Base-by-base conservation (phyloP, 345 rosid species). In the Lepidium didymum region DNA sequence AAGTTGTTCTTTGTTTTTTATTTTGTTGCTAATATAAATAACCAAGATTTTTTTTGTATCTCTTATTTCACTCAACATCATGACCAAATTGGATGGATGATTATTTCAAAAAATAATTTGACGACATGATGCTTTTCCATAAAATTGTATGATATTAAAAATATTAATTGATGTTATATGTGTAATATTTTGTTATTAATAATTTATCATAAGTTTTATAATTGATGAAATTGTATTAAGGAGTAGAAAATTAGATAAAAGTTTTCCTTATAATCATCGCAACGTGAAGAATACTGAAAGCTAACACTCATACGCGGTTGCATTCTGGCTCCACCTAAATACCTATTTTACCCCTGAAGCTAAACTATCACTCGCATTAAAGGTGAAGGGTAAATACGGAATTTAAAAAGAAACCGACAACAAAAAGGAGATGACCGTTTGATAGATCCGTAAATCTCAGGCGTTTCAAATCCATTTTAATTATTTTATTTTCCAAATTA, bases 351-450 rank as follows among this genome's bases (percentile, higher is more conserved):
- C 36, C 72, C 67, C 41, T 59, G 4, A 33, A 57, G 6, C 10
- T 5, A 37, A 10, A 19, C 21, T 7, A 18, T 33, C 36, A 23
- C 36, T 44, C 6, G 23, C 8, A 1, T 12, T 10, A 21, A n/a
- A 8, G 0, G 0, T 0, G 0, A 23, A 63, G 68, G 84, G 85
- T 18, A 34, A 31, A 42, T 44, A 70, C 35, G 60, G 81, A 72
- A 72, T 69, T 75, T 61, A 23, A 2, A 13, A 0, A 10, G 23
- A 21, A 55, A 6, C 79, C 72, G 80, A 79, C 85, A 70, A 51
- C 82, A 50, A 21, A 69, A 47, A 29, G 46, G 70, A 81, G 74
- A 72, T 82, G 88, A 84, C 92, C 92, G 92, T 86, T 86, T 80
- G 75, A 46, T 62, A 64, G 64, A 65, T 70, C 55, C 57, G 52